These are phyloP conservation scores for Penstemon newberryi DNA, from an alignment of 257 asterid genomes.

Conservation along the genomic window DNA sequence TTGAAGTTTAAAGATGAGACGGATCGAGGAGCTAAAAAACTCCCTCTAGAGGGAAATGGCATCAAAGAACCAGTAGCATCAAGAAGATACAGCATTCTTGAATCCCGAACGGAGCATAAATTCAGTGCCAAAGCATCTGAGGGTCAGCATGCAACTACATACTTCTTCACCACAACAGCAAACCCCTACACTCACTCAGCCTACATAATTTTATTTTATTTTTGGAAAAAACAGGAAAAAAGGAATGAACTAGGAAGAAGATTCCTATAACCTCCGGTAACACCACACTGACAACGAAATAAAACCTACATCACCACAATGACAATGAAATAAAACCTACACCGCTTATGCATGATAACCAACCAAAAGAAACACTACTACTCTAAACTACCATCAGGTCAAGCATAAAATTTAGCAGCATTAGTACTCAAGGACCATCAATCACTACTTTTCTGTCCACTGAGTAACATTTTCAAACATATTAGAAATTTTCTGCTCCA, in stretches of 20 bases:
- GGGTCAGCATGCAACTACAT: background rate
- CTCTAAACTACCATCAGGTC: conserved; percentile 1
- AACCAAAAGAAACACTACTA: background rate
- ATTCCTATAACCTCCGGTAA: conserved; percentile 5
- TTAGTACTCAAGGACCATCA: background rate
- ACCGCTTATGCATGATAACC: background rate
- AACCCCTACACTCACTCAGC: background rate
- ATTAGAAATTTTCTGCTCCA: background rate
- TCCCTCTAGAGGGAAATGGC: background rate
- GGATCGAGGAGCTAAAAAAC: background rate
- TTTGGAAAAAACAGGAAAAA: background rate
- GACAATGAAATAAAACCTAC: background rate
- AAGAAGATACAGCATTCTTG: background rate
- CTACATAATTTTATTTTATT: no score
- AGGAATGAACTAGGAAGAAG: conserved; percentile 12
- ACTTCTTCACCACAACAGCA: background rate
- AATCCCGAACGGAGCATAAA: conserved; percentile 1
- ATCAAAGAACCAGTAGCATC: conserved; percentile 13
- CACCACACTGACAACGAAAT: background rate
- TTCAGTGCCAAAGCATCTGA: background rate
- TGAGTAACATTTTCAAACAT: background rate
- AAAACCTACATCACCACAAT: background rate
- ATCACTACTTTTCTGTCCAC: background rate
- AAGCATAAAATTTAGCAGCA: conserved; percentile 4
- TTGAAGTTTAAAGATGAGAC: conserved; percentile 2